Base-by-base conservation (phyloP, 208 protist genomes). In the Acanthamoeba royreba region DNA sequence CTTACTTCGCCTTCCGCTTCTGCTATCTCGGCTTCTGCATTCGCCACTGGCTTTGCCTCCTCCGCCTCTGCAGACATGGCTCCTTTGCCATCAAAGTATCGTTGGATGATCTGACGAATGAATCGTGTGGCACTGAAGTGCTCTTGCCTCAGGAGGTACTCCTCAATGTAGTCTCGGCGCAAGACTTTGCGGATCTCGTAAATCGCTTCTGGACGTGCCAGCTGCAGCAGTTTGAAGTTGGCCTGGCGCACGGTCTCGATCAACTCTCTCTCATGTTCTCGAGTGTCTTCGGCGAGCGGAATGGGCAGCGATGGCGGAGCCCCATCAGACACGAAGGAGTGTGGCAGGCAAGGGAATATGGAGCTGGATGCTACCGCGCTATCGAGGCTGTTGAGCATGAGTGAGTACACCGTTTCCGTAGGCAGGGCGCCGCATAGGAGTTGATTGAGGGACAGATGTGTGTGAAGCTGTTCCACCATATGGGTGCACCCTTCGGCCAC, bases 151-250 rank as follows among this genome's bases (percentile, higher is more conserved):
- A 17, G 38, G 1, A 96, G 42, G 31, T 96, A 96, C 35, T 88
- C 19, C 9, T 31, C 1, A 28, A 93, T n/a, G 66, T 95, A 96
- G 55, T 25, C n/a, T 19, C 17, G 46, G 40, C 94, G 89, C 25
- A 96, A 58, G n/a, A n/a, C n/a, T 25, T 42, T 35, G 2, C 55
- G 72, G 33, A 7, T 55, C 0, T 91, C 19, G 28, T 55, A 95
- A 11, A 96, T 31, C n/a, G 4, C 22, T 49, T 96, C 94, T 19
- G 94, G 94, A 43, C 52, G n/a, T 5, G 52, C 52, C 28, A 94
- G 69, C 77, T 96, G 94, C 3, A 96, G 89, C 1, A 96, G 38
- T 31, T 28, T 40, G 28, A 94, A 95, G 19, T 95, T 96, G 7
- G 40, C 15, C 72, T 91, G 28, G 85, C 28, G 58, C n/a, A 85